These are phyloP conservation scores for Tolypocladium pustulatum DNA, from an alignment of 2,329 filamentous ascomycete species.

Conservation along the genomic window DNA sequence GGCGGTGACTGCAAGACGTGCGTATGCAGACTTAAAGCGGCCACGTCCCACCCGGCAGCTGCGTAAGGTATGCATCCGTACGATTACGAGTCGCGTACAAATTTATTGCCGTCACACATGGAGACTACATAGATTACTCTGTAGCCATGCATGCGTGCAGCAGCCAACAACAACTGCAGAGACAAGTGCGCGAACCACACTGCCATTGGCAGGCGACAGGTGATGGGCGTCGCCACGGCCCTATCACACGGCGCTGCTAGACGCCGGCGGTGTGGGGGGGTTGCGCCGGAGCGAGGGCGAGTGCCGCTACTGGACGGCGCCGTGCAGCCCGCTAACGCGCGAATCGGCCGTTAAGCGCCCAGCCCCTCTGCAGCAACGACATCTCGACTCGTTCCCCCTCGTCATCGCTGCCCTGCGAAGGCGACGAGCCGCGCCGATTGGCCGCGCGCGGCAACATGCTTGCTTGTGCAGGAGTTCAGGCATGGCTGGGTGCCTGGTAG, in stretches of 20 bases:
- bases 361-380: not conserved
- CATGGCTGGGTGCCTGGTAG: not conserved
- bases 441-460: not conserved
- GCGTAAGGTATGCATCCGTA: not conserved
- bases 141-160: not conserved
- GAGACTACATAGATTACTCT: not conserved
- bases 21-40: not conserved
- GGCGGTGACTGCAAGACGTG: not conserved
- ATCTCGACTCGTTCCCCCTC: not conserved
- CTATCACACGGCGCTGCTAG: constrained; percentile 12
- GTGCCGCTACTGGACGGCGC: constrained; percentile 1
- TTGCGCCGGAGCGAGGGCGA: not conserved
- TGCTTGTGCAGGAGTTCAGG: not conserved
- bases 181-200: not conserved
- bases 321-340: not conserved
- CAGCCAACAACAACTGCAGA: not conserved
- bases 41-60: not conserved
- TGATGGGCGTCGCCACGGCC: not conserved
- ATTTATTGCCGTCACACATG: not conserved
- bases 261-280: constrained; percentile 9
- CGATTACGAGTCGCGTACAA: not conserved
- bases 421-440: not conserved
- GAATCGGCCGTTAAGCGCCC: not conserved
- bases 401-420: not conserved
- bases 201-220: not conserved